These are phyloP conservation scores for Aureococcus anophagefferens DNA, from an alignment of 108 stramenopile species.

Conservation along the genomic window DNA sequence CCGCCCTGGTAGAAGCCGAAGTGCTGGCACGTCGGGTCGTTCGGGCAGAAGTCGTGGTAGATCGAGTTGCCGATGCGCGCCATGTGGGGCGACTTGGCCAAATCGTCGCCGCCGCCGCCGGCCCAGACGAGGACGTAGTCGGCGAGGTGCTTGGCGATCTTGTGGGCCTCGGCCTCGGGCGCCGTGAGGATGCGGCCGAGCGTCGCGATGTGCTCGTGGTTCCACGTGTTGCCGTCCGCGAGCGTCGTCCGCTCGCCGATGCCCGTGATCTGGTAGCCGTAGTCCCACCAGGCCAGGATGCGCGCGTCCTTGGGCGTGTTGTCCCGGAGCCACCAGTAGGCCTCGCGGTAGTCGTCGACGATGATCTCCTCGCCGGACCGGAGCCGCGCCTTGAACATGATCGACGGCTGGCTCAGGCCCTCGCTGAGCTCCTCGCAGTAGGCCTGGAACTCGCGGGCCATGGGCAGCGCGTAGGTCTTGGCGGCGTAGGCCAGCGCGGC, in stretches of 20 bases:
- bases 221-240: conserved; percentile 98
- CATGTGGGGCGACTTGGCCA: conserved; percentile 90
- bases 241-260: conserved; percentile 92
- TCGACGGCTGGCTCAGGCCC: conserved; percentile 72
- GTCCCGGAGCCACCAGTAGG: conserved; percentile 93
- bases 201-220: conserved; percentile 97
- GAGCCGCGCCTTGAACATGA: conserved; percentile 76
- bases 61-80: conserved; percentile 93
- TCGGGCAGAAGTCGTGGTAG: conserved; percentile 87
- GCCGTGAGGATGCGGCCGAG: conserved; percentile 81
- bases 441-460: conserved; percentile 19
- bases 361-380: conserved; percentile 65
- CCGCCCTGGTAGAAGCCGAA: conserved; percentile 75
- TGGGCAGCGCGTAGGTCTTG: conserved; percentile 21
- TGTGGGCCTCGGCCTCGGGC: conserved; percentile 72
- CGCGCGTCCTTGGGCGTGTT: conserved; percentile 89
- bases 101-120: conserved; percentile 90
- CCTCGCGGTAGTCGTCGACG: conserved; percentile 96
- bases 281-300: conserved; percentile 94
- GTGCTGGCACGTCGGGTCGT: conserved; percentile 77
- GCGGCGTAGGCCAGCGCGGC: conserved; percentile 56
- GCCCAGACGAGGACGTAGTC: conserved; percentile 90
- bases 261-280: conserved; percentile 85
- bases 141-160: conserved; percentile 83
- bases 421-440: conserved; percentile 59